Percentiles rank a stretch among this genome's conserved stretches.
Evolutionary conservation across 306 rosid species (phyloP).

Genomic region (Corylus avellana): DNA sequence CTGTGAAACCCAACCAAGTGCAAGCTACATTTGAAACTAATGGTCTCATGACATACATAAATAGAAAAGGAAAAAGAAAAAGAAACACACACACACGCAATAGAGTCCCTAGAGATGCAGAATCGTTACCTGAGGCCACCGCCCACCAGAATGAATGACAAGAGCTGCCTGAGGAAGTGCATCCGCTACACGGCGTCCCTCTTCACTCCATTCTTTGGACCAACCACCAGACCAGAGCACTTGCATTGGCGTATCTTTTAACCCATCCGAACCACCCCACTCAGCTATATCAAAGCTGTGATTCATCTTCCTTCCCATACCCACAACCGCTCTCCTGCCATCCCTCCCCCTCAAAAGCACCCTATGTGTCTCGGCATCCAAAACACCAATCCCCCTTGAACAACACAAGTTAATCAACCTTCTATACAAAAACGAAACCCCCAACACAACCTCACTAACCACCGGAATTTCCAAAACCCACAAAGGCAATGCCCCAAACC

Average conservation of each 20-base stretch:
- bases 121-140: conserved; percentile 88
- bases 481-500: conserved; percentile 62
- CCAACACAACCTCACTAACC: conserved; percentile 65
- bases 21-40: neutral
- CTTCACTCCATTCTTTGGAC: conserved; percentile 84
- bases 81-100: neutral
- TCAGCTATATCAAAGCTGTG: conserved; percentile 76
- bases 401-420: conserved; percentile 61
- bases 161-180: conserved; percentile 70
- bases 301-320: conserved; percentile 72
- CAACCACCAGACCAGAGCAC: conserved; percentile 76
- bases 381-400: conserved; percentile 46
- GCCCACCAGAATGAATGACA: conserved; percentile 72
- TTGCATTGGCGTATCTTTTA: conserved; percentile 72
- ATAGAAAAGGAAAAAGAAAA: conserved; percentile 6
- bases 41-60: neutral
- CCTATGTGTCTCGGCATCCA: conserved; percentile 67
- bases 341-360: conserved; percentile 69
- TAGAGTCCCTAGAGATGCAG: conserved; percentile 8
- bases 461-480: conserved; percentile 63
- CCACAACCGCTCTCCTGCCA: conserved; percentile 66
- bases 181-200: conserved; percentile 64
- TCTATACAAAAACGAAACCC: conserved; percentile 47
- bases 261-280: conserved; percentile 77
- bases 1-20: conserved; percentile 4